These are phyloP conservation scores for Cnidoscolus chayamansa DNA, from an alignment of 441 rosid genomes.

Conservation along the genomic window DNA sequence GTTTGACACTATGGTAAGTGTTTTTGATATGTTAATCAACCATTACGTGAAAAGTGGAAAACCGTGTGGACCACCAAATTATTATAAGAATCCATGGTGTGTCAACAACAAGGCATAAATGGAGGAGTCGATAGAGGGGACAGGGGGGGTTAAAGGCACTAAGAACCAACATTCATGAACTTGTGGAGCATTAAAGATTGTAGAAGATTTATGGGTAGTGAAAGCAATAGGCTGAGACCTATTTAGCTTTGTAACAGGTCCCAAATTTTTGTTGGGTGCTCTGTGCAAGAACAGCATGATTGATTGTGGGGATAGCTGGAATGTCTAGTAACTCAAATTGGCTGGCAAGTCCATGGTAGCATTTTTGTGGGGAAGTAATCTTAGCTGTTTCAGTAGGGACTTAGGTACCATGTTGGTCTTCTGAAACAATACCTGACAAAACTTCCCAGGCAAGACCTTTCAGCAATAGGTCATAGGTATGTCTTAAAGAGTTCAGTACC, in stretches of 20 bases:
- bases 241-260: neutral
- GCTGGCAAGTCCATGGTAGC: conserved; percentile 18
- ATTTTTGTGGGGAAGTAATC: neutral
- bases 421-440: too few relatives aligned
- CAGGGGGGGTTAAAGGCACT: neutral
- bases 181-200: too few relatives aligned
- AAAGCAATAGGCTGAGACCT: conserved; percentile 3
- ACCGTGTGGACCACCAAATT: conserved; percentile 28
- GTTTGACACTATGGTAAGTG: too few relatives aligned
- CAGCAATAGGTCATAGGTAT: too few relatives aligned
- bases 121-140: neutral
- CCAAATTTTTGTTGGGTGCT: neutral
- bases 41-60: neutral
- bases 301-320: conserved; percentile 22
- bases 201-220: too few relatives aligned
- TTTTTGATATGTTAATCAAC: too few relatives aligned
- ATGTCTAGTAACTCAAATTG: neutral
- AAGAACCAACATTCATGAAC: too few relatives aligned
- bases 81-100: neutral
- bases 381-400: too few relatives aligned
- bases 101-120: too few relatives aligned
- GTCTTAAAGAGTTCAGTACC: too few relatives aligned
- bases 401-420: too few relatives aligned
- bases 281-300: conserved; percentile 9
- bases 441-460: too few relatives aligned